These are phyloP conservation scores for Monilinia fructigena DNA, from an alignment of 2,329 filamentous ascomycete genomes.

Conservation along the genomic window DNA sequence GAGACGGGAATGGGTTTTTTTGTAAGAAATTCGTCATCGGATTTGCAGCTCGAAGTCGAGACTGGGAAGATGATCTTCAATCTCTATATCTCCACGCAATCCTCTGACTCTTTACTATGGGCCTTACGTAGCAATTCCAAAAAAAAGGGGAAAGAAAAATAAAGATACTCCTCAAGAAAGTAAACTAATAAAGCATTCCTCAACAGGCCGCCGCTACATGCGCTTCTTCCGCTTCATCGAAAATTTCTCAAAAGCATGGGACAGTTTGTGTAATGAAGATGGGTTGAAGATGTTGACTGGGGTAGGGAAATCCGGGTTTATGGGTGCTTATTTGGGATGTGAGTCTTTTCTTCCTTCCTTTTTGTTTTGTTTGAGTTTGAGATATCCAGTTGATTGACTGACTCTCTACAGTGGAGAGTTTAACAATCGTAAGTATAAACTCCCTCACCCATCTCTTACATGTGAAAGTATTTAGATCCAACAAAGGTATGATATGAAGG, in stretches of 20 bases:
- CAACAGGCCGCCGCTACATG: constrained; percentile 58
- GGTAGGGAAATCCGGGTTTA: constrained; percentile 55
- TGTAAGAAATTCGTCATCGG: not conserved
- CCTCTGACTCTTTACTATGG: not conserved
- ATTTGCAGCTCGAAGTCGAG: not conserved
- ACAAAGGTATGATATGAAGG: too few relatives aligned
- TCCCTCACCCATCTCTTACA: not conserved
- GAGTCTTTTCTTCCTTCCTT: not conserved
- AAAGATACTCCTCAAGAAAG: not conserved
- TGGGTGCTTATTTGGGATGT: constrained; percentile 63
- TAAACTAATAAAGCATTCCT: not conserved
- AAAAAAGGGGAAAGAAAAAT: not conserved
- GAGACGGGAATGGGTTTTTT: not conserved
- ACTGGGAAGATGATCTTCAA: not conserved
- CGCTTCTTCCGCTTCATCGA: constrained; percentile 68
- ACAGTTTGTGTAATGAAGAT: constrained; percentile 40
- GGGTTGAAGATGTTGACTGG: constrained; percentile 50
- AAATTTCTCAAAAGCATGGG: constrained; percentile 53
- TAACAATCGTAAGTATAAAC: constrained; percentile 55
- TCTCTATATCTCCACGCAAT: not conserved
- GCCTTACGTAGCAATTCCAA: not conserved
- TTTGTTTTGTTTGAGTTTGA: not conserved
- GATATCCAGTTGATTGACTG: not conserved
- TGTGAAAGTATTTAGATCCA: too few relatives aligned
- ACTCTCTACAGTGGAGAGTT: constrained; percentile 52